These are phyloP conservation scores for Ephemerocybe angulata DNA, from an alignment of 768 basidiomycete species.

Conservation along the genomic window DNA sequence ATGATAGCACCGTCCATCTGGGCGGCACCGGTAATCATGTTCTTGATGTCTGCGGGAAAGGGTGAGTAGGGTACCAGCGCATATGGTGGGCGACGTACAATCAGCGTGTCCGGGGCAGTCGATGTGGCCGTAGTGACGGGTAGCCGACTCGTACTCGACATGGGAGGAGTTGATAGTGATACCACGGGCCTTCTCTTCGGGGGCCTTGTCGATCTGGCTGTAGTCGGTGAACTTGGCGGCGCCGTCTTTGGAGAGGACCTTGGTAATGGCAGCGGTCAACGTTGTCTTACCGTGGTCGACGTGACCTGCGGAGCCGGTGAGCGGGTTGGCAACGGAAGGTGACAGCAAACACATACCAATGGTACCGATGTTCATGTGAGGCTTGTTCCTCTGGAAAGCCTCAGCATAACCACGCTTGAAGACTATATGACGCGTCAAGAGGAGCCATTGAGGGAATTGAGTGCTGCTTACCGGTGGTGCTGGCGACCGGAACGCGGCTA, in stretches of 20 bases:
- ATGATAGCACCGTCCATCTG: constrained; percentile 97
- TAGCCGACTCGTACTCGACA: constrained; percentile 93
- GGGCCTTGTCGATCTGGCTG: constrained; percentile 96
- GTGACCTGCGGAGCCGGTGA: constrained; percentile 52
- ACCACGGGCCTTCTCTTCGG: constrained; percentile 98
- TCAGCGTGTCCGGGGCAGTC: constrained; percentile 97
- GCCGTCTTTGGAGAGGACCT: constrained; percentile 75
- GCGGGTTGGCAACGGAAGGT: constrained; percentile 3
- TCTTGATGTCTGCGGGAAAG: constrained; percentile 73
- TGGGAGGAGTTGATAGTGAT: constrained; percentile 99
- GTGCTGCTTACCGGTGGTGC: constrained; percentile 26
- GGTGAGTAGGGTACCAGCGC: neutral
- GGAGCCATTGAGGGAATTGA: constrained; percentile 2
- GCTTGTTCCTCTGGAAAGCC: constrained; percentile 69
- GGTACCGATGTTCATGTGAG: constrained; percentile 95
- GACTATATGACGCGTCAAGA: constrained; percentile 29
- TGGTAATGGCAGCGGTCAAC: constrained; percentile 93
- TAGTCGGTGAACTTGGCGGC: constrained; percentile 93
- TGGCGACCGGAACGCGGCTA: constrained; percentile 22
- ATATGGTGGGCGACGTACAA: constrained; percentile 48
- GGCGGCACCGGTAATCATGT: constrained; percentile 99
- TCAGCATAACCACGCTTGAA: constrained; percentile 75
- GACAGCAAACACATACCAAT: constrained; percentile 55
- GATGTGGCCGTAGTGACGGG: constrained; percentile 94
- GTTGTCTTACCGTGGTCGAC: constrained; percentile 99